These are phyloP conservation scores for Paralagenidium karlingii DNA, from an alignment of 352 stramenopile genomes.

Conservation along the genomic window DNA sequence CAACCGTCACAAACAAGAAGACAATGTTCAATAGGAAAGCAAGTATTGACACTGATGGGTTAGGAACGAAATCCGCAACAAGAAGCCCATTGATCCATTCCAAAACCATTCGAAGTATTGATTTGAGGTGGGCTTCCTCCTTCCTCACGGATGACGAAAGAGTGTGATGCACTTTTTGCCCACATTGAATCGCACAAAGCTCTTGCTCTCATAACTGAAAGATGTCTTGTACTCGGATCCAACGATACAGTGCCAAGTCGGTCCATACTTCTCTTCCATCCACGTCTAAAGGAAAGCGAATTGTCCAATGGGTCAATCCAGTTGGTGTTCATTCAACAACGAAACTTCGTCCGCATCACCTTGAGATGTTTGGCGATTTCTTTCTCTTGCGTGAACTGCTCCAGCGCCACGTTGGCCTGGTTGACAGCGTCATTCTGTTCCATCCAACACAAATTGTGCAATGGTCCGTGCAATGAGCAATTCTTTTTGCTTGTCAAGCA, in stretches of 20 bases:
- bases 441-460: not conserved
- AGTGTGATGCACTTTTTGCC: constrained; percentile 80
- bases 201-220: constrained; percentile 73
- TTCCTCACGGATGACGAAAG: constrained; percentile 60
- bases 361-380: constrained; percentile 73
- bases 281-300: constrained; percentile 22
- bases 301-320: not conserved
- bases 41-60: too few species aligned
- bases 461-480: not conserved
- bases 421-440: constrained; percentile 45
- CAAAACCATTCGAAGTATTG: too few species aligned
- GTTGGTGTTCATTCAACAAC: not conserved
- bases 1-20: too few species aligned
- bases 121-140: too few species aligned
- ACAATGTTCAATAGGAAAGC: too few species aligned
- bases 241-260: constrained; percentile 69
- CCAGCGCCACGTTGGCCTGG: constrained; percentile 47
- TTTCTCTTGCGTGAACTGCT: constrained; percentile 69
- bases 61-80: too few species aligned
- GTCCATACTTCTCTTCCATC: constrained; percentile 34
- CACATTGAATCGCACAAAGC: constrained; percentile 77
- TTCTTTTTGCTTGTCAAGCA: not conserved
- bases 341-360: constrained; percentile 2
- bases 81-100: too few species aligned
- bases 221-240: constrained; percentile 63